These are phyloP conservation scores for Pyrus hybrid DNA, from an alignment of 331 rosid genomes.

Conservation along the genomic window DNA sequence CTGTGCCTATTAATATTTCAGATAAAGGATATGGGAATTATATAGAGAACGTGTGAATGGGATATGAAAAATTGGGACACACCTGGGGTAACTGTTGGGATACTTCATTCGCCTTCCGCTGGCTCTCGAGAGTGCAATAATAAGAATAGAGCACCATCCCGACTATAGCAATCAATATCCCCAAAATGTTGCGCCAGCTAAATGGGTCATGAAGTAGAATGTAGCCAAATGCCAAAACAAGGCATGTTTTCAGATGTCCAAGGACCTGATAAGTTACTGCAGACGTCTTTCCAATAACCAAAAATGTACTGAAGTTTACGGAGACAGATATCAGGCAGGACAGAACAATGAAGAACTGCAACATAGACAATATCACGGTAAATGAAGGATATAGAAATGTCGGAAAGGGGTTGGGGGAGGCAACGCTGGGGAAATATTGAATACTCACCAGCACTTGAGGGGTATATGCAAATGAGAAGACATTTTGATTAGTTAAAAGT, in stretches of 20 bases:
- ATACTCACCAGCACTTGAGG: constrained; percentile 74
- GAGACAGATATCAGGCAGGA: constrained; percentile 87
- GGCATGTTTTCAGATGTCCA: constrained; percentile 91
- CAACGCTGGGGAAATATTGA: not conserved
- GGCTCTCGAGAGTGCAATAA: constrained; percentile 53
- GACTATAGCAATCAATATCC: constrained; percentile 72
- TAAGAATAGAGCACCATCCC: constrained; percentile 91
- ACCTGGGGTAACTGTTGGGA: constrained; percentile 51
- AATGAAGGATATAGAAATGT: not conserved
- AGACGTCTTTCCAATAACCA: constrained; percentile 92
- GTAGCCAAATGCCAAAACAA: constrained; percentile 86
- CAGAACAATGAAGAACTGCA: constrained; percentile 75
- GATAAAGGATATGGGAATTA: not conserved
- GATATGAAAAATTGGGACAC: not conserved
- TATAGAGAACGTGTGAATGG: not conserved
- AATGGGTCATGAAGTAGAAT: constrained; percentile 82
- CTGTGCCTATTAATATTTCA: too few relatives aligned
- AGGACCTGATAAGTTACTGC: constrained; percentile 96
- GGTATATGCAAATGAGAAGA: constrained; percentile 71
- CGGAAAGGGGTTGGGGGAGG: not conserved
- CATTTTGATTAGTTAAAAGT: constrained; percentile 63
- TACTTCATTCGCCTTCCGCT: constrained; percentile 58
- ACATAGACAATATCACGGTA: constrained; percentile 1
- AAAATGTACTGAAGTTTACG: constrained; percentile 93
- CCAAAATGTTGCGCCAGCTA: constrained; percentile 81